Evolutionary conservation across 2,329 filamentous ascomycete species (phyloP).

Genomic region (Calycina herbarum): DNA sequence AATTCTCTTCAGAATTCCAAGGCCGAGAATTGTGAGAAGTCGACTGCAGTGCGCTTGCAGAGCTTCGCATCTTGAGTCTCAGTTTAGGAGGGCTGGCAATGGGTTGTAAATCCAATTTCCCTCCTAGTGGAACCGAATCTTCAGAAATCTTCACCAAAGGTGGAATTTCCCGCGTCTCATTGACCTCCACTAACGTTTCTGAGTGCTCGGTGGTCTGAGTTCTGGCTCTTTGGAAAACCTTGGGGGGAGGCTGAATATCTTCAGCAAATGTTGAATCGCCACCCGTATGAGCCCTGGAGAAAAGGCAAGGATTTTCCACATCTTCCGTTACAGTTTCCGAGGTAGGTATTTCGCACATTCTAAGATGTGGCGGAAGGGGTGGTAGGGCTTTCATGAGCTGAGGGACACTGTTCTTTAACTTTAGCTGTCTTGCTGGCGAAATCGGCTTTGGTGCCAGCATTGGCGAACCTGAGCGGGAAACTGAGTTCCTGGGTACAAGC

Average conservation of each 20-base stretch:
- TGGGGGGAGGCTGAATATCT: constrained; percentile 5
- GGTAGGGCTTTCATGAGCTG: constrained; percentile 39
- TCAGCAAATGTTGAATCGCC: background rate
- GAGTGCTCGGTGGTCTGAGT: background rate
- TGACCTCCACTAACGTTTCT: background rate
- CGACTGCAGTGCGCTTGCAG: constrained; percentile 17
- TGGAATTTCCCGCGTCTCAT: background rate
- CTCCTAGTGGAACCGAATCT: background rate
- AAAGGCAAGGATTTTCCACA: constrained; percentile 17
- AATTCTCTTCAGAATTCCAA: constrained; percentile 30
- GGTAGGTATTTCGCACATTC: constrained; percentile 5
- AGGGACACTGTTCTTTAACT: constrained; percentile 38
- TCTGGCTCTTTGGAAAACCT: background rate
- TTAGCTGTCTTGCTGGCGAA: constrained; percentile 37
- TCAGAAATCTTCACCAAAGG: background rate
- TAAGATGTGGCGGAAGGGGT: constrained; percentile 29
- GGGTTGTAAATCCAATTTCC: background rate
- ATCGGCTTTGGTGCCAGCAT: constrained; percentile 39
- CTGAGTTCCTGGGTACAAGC: constrained; percentile 25
- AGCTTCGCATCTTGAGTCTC: constrained; percentile 31
- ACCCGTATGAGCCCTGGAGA: constrained; percentile 15
- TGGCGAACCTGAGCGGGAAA: constrained; percentile 31
- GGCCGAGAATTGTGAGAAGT: constrained; percentile 25
- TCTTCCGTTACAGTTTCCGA: background rate
- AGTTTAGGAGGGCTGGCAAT: constrained; percentile 27